Percentiles rank a stretch among this genome's conserved stretches.
These are phyloP conservation scores for Noccaea caerulescens DNA, from an alignment of 345 rosid genomes.

Conservation along the genomic window DNA sequence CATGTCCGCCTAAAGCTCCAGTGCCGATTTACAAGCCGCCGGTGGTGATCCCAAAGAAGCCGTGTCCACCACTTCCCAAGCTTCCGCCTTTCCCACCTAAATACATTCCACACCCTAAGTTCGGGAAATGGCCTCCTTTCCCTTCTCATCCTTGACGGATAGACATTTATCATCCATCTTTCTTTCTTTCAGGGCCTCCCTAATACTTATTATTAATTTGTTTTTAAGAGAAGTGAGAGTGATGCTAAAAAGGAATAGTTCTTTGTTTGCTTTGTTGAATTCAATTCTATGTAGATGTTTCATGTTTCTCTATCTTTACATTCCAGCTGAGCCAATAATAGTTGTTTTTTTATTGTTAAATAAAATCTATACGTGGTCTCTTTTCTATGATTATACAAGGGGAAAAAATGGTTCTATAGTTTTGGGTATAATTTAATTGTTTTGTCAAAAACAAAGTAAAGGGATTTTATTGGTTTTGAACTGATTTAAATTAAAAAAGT, in stretches of 20 bases:
- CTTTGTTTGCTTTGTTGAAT: constrained; percentile 26
- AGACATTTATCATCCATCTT: not conserved
- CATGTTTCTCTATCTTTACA: constrained; percentile 13
- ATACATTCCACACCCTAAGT: constrained; percentile 49
- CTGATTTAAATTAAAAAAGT: no score
- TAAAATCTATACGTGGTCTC: not conserved
- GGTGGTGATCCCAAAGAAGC: constrained; percentile 26
- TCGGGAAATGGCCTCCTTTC: constrained; percentile 53
- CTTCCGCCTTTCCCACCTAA: constrained; percentile 56
- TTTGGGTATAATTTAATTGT: no score
- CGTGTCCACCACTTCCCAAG: constrained; percentile 45
- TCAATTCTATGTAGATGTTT: constrained; percentile 32
- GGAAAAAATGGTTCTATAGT: no score
- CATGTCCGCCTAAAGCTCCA: not conserved
- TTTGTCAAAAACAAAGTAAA: no score
- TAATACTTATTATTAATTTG: not conserved
- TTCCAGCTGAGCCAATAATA: constrained; percentile 24
- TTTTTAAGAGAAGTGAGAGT: constrained; percentile 15
- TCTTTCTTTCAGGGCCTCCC: not conserved
- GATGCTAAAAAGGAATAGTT: not conserved
- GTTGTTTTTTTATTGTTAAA: not conserved
- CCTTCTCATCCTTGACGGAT: constrained; percentile 31
- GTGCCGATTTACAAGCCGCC: constrained; percentile 11
- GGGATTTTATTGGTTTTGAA: no score
- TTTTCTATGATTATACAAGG: no score